Base-by-base conservation (phyloP, 768 basidiomycete species). In the Termitomyces bulborhizus region DNA sequence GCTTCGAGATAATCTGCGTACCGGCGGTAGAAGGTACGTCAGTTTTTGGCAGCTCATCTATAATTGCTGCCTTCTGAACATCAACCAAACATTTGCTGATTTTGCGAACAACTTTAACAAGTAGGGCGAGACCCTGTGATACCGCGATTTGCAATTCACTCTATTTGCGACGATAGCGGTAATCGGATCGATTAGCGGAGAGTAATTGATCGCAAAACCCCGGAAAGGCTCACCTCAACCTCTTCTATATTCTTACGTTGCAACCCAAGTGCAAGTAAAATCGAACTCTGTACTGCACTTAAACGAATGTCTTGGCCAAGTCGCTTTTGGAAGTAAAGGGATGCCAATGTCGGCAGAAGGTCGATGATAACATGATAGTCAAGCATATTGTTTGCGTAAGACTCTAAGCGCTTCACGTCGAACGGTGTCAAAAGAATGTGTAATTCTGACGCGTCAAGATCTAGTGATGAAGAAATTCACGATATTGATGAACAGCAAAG, bases 361-460 rank as follows among this genome's bases (percentile, higher is more conserved):
- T 99, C 97, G 40, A 98, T 78, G 54, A 98, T 82, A 62, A 96
- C 93, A 66, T 98, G 97, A 64, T 96, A 98, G 69, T 98, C 97
- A 41, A 98, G 79, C 83, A 89, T 86, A 66, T 93, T 93, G 68
- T 97, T 94, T 0, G 93, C 89, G 60, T 99, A 99, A 5, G 96
- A 90, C 62, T 95, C 90, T 13, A 99, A 79, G 1, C 97, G 87
- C 69, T 98, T 98, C 62, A 98, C 78, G 69, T 98, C 97, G 68
- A 96, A 98, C 0, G 97, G 93, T 0, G 92, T 86, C 54, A 95
- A 67, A 6, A 89, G 67, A 46, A 86, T 73, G 1, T 82, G 73
- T 66, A 90, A 69, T 45, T 77, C 68, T 26, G 62, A 60, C 7
- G 76, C 63, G 26, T 63, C 63, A n/a, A 77, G 61, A 32, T 65